Conservation (phyloP, 805 yeast species). For the Kazachstania africana region DNA sequence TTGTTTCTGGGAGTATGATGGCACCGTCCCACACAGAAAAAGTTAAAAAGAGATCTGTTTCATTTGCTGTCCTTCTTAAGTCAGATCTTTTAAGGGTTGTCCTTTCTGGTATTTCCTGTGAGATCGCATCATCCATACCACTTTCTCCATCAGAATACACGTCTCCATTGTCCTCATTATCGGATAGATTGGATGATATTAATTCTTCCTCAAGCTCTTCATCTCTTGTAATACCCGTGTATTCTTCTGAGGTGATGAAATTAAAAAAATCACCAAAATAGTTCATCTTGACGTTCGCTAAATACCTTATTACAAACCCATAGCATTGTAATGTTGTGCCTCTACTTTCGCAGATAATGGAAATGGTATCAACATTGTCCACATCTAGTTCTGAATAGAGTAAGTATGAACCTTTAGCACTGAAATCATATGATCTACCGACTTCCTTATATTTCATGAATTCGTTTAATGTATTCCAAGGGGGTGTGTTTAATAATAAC, state of each 20-base stretch:
- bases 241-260: slow-evolving; percentile 81
- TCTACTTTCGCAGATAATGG: slow-evolving; percentile 53
- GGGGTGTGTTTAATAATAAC: slow-evolving; percentile 63
- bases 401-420: slow-evolving; percentile 53
- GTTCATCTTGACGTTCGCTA: slow-evolving; percentile 70
- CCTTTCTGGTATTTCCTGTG: neutral
- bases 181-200: neutral
- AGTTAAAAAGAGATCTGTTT: slow-evolving; percentile 63
- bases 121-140: neutral
- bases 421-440: slow-evolving; percentile 57
- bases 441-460: slow-evolving; percentile 52
- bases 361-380: slow-evolving; percentile 57
- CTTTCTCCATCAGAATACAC: neutral
- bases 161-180: neutral
- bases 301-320: slow-evolving; percentile 68
- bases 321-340: slow-evolving; percentile 59
- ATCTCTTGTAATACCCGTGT: slow-evolving; percentile 25
- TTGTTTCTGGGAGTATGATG: slow-evolving; percentile 56
- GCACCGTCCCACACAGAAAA: slow-evolving; percentile 63
- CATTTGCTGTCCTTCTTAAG: slow-evolving; percentile 46
- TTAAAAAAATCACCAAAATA: slow-evolving; percentile 82
- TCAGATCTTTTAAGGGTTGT: slow-evolving; percentile 2
- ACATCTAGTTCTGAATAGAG: slow-evolving; percentile 47
- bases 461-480: slow-evolving; percentile 80
- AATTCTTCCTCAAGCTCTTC: neutral